Base-by-base conservation (phyloP, 345 rosid species). In the Leavenworthia alabamica region DNA sequence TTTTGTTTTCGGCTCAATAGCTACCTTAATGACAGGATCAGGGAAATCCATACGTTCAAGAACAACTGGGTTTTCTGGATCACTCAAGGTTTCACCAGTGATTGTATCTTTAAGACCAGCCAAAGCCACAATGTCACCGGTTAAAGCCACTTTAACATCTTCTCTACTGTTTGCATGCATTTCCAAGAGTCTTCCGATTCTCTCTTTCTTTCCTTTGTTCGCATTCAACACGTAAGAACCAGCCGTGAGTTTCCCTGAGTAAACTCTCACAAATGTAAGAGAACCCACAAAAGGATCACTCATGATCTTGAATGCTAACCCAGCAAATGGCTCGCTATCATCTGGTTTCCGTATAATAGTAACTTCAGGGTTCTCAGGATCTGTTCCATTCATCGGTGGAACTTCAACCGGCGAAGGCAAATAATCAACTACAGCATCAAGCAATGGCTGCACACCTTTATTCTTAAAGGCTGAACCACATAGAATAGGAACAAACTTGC, bases 21-120 rank as follows among this genome's bases (percentile, higher is more conserved):
- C 97, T 39, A 93, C 91, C 82, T 93, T 93, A 56, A 93, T 93
- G 53, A 93, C 99, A 19, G 96, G 97, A 78, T 93, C 96, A 13
- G 97, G 99, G 82, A 93, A 93, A 77, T 89, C 97, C 99, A 92
- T 92, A 42, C 93, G 77, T 71, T 92, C 97, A 33, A 92, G 99
- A 41, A 89, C 79, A 33, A 92, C 69, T 0, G 91, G 96, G 68
- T 67, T 68, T 33, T 89, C 95, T 4, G 95, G 72, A 61, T 89
- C 95, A 50, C 83, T 75, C 10, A 89, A 75, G 7, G 98, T 92
- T 78, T 92, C 95, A 16, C 97, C 98, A 1, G 97, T 89, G 69
- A 89, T 56, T 17, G 95, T 92, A 61, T 83, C 95, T 68, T 92
- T 89, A 23, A 92, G 84, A 68, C 98, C 97, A 5, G 95, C 98